Evolutionary conservation across 352 stramenopile genomes (phyloP), one percentile per base, ranked within the genome.

Genomic region (Globisporangium iwayamae): DNA sequence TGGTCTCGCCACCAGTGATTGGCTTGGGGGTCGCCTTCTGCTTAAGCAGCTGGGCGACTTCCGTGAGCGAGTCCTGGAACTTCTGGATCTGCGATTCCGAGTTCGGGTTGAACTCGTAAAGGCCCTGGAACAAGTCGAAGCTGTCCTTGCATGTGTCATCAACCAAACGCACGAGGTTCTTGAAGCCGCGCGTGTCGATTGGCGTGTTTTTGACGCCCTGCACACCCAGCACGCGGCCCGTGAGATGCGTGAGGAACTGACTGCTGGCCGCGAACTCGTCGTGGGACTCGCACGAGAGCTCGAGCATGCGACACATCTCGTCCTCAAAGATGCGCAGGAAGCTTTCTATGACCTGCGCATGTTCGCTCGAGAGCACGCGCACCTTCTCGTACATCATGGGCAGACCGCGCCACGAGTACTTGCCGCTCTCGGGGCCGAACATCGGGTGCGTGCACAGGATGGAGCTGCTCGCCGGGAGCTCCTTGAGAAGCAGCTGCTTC

Each of bases 191-290:
- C 3, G 97, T 99, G 77, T 99, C 96, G 72, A 99, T 99, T 43
- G 89, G 88, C 32, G 91, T 97, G 62, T 86, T 86, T 58, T 81
- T 78, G 5, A 97, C 79, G 48, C 82, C 80, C 55, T 91, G 95
- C 62, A 94, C 78, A 18, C 93, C 95, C 13, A 99, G 78, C 63
- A 99, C 98, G 50, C 97, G 90, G 16, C 97, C 97, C 63, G 97
- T 98, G 46, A 99, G 81, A 78, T 99, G 97, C 25, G 97, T 99
- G 66, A 99, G 93, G 74, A 99, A 99, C 84, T 99, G 97, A 51
- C 90, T 98, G 70, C 98, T 98, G 14, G 96, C 96, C 32, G 96
- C 95, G 63, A 96, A 98, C 62, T 94, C 92, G 74, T 99, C 97
- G 67, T 99, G 97, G 6, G 96, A 81, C 68, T 97, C 91, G 73